Conservation (phyloP, 768 basidiomycete genomes). For the Macrolepiota dolichaula region DNA sequence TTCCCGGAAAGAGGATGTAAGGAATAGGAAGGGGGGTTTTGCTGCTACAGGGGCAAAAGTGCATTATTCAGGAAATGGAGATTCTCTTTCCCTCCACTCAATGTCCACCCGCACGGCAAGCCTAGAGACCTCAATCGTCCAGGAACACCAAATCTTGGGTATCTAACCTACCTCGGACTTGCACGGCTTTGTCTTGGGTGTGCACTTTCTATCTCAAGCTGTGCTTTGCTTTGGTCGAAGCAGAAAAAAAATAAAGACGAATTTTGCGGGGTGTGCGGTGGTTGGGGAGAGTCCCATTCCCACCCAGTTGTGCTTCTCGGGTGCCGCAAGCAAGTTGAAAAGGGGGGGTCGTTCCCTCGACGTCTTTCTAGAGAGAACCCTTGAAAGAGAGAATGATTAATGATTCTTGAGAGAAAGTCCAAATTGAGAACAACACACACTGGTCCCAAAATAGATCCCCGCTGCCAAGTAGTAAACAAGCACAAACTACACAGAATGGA, state of each 20-base stretch:
- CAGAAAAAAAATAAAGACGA: conserved; percentile 2
- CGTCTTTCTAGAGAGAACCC: background rate
- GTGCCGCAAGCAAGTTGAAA: background rate
- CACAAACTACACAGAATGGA: background rate
- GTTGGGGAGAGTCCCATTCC: background rate
- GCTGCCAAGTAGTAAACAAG: background rate
- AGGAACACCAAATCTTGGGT: background rate
- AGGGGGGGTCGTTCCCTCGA: background rate
- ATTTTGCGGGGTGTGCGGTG: background rate
- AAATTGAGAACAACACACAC: background rate
- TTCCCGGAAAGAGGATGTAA: background rate
- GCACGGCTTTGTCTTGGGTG: conserved; percentile 3
- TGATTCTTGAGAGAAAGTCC: background rate
- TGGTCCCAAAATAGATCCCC: too few relatives aligned
- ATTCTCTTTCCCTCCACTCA: background rate
- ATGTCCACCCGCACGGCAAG: background rate
- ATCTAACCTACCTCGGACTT: conserved; percentile 9
- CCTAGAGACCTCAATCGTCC: background rate
- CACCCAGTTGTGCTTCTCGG: background rate
- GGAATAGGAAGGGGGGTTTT: background rate
- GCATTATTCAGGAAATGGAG: background rate
- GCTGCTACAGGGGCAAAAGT: background rate
- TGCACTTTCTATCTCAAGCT: too few relatives aligned
- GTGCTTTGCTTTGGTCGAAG: background rate
- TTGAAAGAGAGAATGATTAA: background rate